Conservation (phyloP, 352 stramenopile genomes). For the Phytopythium aichiense region DNA sequence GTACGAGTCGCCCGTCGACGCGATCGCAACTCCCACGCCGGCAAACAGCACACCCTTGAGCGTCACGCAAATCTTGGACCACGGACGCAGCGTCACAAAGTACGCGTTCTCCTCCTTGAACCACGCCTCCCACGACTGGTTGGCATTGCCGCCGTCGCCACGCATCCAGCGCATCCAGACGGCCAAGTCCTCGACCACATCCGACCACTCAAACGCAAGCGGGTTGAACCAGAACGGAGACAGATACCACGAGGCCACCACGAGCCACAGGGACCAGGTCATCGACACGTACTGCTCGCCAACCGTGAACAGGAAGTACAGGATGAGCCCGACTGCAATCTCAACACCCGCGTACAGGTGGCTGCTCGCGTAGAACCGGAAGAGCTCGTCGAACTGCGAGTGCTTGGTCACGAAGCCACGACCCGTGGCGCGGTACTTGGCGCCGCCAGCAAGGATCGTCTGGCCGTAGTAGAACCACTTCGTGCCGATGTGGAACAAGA, state of each 20-base stretch:
- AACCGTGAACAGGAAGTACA: constrained; percentile 94
- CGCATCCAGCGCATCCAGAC: constrained; percentile 94
- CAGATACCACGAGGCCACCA: constrained; percentile 73
- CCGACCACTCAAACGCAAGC: constrained; percentile 95
- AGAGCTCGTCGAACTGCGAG: constrained; percentile 97
- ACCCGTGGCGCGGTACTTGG: constrained; percentile 97
- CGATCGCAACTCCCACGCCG: constrained; percentile 83
- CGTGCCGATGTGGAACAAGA: constrained; percentile 99
- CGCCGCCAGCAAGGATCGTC: constrained; percentile 97
- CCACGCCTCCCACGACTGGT: constrained; percentile 96
- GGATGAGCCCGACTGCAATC: constrained; percentile 86
- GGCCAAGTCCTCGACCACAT: constrained; percentile 88
- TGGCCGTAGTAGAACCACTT: constrained; percentile 99
- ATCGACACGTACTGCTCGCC: constrained; percentile 95
- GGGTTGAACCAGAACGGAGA: constrained; percentile 99
- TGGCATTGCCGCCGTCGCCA: constrained; percentile 87
- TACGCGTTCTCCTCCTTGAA: constrained; percentile 95
- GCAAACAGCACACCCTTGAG: constrained; percentile 89
- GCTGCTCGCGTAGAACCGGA: constrained; percentile 97
- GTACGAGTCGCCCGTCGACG: constrained; percentile 64
- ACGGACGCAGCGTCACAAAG: constrained; percentile 85
- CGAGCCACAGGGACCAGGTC: constrained; percentile 98
- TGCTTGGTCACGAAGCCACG: constrained; percentile 99
- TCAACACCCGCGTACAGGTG: constrained; percentile 97
- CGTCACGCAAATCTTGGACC: constrained; percentile 89